phyloP scores from a whole-genome alignment of 2,329 filamentous ascomycete species.

The Talaromyces sp. region DNA sequence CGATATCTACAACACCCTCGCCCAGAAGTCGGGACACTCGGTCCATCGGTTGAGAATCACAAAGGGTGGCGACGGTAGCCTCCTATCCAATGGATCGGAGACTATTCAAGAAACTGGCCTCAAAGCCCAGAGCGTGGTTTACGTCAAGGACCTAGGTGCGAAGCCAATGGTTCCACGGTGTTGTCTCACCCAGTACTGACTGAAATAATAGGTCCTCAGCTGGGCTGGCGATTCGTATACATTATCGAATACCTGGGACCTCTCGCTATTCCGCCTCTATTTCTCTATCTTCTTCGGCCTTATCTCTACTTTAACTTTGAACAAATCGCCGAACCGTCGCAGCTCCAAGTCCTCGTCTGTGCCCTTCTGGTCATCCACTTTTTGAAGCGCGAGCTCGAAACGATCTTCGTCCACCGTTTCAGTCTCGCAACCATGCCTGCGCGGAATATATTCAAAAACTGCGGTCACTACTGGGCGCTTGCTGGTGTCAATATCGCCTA shows the following conservation, averaged over 20 bases:
- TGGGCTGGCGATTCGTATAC: conserved; percentile 90
- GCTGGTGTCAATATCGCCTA: conserved; percentile 76
- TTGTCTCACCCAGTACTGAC: not conserved
- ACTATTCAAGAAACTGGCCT: conserved; percentile 54
- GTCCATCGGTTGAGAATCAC: conserved; percentile 60
- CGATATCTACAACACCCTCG: conserved; percentile 55
- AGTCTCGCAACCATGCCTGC: conserved; percentile 90
- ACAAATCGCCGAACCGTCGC: conserved; percentile 52
- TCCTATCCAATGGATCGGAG: conserved; percentile 50
- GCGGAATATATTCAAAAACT: conserved; percentile 90
- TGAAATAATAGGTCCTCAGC: conserved; percentile 64
- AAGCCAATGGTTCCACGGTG: conserved; percentile 2
- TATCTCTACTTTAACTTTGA: conserved; percentile 60
- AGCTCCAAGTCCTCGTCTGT: conserved; percentile 67
- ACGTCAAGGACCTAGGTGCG: conserved; percentile 90
- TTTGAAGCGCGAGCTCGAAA: conserved; percentile 91
- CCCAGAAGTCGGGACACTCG: conserved; percentile 50
- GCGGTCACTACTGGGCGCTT: conserved; percentile 85
- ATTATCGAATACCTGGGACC: conserved; percentile 92
- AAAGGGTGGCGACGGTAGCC: conserved; percentile 57
- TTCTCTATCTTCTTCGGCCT: conserved; percentile 65
- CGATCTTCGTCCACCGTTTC: conserved; percentile 91
- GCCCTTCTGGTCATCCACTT: conserved; percentile 77
- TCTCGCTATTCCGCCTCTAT: conserved; percentile 74
- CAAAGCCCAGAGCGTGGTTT: conserved; percentile 57